Evolutionary conservation across 2,329 filamentous ascomycete species (phyloP).

Genomic region (Diaporthe ampelina): DNA sequence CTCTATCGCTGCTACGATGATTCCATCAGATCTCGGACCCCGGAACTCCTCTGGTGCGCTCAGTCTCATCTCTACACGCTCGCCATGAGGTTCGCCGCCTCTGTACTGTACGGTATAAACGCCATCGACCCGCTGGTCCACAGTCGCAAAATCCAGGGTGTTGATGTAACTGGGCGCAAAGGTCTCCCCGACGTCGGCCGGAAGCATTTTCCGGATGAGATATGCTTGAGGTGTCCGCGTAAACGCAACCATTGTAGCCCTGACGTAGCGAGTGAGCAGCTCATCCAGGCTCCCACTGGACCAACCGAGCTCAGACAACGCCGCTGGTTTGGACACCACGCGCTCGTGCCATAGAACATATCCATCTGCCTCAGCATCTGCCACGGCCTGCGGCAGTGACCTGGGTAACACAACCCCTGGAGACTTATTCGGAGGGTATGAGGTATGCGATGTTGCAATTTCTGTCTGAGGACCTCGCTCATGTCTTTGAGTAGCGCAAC

Average conservation of each 20-base stretch:
- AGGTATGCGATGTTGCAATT: background rate
- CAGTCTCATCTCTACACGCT: constrained; percentile 34
- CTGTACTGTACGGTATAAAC: constrained; percentile 35
- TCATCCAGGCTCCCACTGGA: background rate
- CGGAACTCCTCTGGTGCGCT: constrained; percentile 8
- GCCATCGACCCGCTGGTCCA: constrained; percentile 24
- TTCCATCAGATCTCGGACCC: constrained; percentile 15
- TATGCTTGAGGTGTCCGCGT: constrained; percentile 28
- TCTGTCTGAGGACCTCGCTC: background rate
- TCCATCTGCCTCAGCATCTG: background rate
- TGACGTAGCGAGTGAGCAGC: constrained; percentile 28
- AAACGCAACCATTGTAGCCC: constrained; percentile 34
- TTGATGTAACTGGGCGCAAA: constrained; percentile 22
- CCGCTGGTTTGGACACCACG: constrained; percentile 19
- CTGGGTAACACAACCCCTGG: background rate
- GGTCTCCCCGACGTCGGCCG: background rate
- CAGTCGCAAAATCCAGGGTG: constrained; percentile 1
- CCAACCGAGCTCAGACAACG: background rate
- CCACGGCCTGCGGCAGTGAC: constrained; percentile 17
- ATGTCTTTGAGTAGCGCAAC: background rate
- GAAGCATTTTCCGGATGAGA: constrained; percentile 21
- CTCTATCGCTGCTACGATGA: constrained; percentile 33
- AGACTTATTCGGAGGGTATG: background rate
- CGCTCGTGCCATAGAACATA: constrained; percentile 24
- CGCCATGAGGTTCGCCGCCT: background rate